Percentiles rank a stretch among this genome's conserved stretches.
Conservation (phyloP, 129 eudicot genomes). For the Heracleum sosnowskyi region DNA sequence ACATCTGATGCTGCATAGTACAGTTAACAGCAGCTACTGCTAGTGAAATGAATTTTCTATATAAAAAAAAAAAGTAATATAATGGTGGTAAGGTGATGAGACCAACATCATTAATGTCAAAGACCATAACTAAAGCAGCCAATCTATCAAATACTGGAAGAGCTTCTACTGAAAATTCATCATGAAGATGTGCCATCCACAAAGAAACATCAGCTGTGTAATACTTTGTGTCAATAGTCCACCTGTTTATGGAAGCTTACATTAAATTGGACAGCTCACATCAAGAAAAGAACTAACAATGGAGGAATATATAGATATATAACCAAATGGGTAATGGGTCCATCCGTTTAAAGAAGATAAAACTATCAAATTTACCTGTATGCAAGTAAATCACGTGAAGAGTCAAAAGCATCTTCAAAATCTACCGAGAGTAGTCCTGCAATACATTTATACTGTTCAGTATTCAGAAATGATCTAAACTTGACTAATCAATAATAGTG, state of each 20-base stretch:
- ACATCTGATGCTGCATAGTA: neutral
- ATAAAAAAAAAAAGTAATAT: conserved; percentile 6
- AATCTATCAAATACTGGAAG: conserved; percentile 50
- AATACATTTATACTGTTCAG: conserved; percentile 18
- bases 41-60: neutral
- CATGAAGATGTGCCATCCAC: conserved; percentile 73
- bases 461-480: too few species aligned
- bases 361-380: conserved; percentile 47
- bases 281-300: neutral
- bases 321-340: neutral
- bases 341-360: neutral
- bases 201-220: conserved; percentile 80
- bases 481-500: neutral
- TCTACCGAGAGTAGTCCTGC: conserved; percentile 65
- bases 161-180: conserved; percentile 41
- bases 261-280: neutral
- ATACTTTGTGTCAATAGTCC: conserved; percentile 96
- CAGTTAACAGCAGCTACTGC: neutral
- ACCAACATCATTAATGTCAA: conserved; percentile 72
- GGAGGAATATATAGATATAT: neutral
- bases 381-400: conserved; percentile 48
- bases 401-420: conserved; percentile 54
- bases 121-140: conserved; percentile 89
- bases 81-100: conserved; percentile 5
- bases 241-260: conserved; percentile 34